Evolutionary conservation across 202 grass and related monocot species (phyloP).

Genomic region (Tripidium arundinaceum): DNA sequence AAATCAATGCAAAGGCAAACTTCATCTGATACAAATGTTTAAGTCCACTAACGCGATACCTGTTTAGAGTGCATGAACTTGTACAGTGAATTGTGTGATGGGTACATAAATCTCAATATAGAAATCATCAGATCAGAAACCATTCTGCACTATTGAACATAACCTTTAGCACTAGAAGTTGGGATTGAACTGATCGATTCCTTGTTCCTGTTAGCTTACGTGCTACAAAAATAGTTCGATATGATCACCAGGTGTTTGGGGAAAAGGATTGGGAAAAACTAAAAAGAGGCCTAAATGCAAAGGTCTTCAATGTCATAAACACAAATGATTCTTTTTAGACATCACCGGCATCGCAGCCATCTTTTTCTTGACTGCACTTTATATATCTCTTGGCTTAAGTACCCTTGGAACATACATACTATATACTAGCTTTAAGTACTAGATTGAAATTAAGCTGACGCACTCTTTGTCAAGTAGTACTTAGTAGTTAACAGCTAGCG

Average conservation of each 20-base stretch:
- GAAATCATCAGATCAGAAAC: background rate
- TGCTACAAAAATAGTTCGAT: background rate
- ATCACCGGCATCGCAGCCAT: background rate
- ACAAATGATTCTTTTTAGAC: background rate
- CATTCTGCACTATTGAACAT: background rate
- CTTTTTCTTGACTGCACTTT: background rate
- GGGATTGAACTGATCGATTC: background rate
- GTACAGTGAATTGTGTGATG: background rate
- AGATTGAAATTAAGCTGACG: background rate
- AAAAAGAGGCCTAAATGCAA: background rate
- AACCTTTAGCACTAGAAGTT: background rate
- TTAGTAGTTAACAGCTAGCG: slow-evolving; percentile 10
- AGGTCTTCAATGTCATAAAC: background rate
- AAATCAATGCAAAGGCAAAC: background rate
- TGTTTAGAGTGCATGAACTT: background rate
- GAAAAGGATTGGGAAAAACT: background rate
- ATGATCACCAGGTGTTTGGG: background rate
- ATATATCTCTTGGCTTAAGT: background rate
- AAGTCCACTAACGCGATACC: background rate
- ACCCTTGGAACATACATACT: background rate
- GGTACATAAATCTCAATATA: background rate
- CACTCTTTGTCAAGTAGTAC: background rate
- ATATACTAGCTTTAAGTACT: background rate
- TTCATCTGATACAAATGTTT: background rate
- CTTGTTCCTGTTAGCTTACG: too few species aligned